Conservation (phyloP, 2,329 filamentous ascomycete genomes). For the Arthroderma sp. region DNA sequence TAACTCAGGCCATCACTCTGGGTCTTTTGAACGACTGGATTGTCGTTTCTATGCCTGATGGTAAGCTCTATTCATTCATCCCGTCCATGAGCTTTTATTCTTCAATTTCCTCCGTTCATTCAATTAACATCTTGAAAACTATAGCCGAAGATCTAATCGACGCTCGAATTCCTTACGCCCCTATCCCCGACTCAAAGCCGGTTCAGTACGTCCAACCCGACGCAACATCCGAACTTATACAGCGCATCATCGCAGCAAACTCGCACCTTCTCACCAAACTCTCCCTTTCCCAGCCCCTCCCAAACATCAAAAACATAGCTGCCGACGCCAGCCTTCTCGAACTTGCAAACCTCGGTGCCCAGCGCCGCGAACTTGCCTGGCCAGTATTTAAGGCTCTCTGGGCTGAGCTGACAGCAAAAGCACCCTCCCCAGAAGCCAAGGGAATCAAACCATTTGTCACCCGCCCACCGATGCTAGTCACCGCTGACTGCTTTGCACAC, state of each 20-base stretch:
- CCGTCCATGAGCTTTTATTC: neutral
- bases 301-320: slow-evolving; percentile 47
- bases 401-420: slow-evolving; percentile 54
- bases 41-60: slow-evolving; percentile 79
- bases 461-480: slow-evolving; percentile 55
- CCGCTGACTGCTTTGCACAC: slow-evolving; percentile 66
- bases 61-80: slow-evolving; percentile 36
- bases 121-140: neutral
- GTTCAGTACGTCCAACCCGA: slow-evolving; percentile 61
- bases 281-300: slow-evolving; percentile 39
- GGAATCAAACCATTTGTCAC: slow-evolving; percentile 27
- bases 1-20: slow-evolving; percentile 72
- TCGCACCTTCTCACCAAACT: slow-evolving; percentile 45
- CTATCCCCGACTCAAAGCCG: slow-evolving; percentile 43
- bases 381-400: slow-evolving; percentile 68
- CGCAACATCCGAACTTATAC: slow-evolving; percentile 62
- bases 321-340: slow-evolving; percentile 49
- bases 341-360: slow-evolving; percentile 54
- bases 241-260: slow-evolving; percentile 62
- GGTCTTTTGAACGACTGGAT: slow-evolving; percentile 76
- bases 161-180: slow-evolving; percentile 67
- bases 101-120: neutral
- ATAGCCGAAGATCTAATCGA: slow-evolving; percentile 68
- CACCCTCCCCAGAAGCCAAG: slow-evolving; percentile 30
- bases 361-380: slow-evolving; percentile 67